Evolutionary conservation across 1,284 basidiomycete genomes (phyloP).

Genomic region (Sanguinoderma infundibulare): DNA sequence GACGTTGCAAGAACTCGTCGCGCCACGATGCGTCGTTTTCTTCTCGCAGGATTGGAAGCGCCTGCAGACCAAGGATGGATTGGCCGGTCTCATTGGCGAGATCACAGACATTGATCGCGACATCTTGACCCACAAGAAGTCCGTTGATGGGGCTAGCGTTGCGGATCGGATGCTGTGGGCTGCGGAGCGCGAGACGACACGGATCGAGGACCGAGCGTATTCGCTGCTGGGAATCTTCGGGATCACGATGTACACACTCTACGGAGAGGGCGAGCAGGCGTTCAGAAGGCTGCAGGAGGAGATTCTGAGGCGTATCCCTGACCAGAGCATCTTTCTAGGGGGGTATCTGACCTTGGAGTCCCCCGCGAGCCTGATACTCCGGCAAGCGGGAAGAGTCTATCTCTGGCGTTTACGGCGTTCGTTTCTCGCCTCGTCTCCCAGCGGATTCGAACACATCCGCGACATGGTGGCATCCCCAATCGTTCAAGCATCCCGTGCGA

Average conservation of each 20-base stretch:
- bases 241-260: slow-evolving; percentile 1
- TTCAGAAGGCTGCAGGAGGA: slow-evolving; percentile 3
- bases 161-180: slow-evolving; percentile 6
- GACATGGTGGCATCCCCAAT: too few relatives aligned
- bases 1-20: slow-evolving; percentile 9
- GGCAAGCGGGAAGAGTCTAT: too few relatives aligned
- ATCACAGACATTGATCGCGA: not conserved
- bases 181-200: not conserved
- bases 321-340: not conserved
- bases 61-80: not conserved
- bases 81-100: not conserved
- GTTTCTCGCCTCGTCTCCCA: not conserved
- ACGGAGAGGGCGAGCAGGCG: slow-evolving; percentile 1
- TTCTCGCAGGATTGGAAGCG: not conserved
- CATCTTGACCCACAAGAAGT: not conserved
- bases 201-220: slow-evolving; percentile 2
- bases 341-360: not conserved
- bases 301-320: not conserved
- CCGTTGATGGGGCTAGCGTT: not conserved
- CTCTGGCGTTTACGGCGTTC: too few relatives aligned
- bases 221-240: slow-evolving; percentile 2
- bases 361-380: not conserved
- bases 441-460: not conserved
- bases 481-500: too few relatives aligned
- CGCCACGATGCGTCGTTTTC: not conserved